phyloP scores from a whole-genome alignment of 1,284 basidiomycete genomes.

The Cutaneotrichosporon sp. region DNA sequence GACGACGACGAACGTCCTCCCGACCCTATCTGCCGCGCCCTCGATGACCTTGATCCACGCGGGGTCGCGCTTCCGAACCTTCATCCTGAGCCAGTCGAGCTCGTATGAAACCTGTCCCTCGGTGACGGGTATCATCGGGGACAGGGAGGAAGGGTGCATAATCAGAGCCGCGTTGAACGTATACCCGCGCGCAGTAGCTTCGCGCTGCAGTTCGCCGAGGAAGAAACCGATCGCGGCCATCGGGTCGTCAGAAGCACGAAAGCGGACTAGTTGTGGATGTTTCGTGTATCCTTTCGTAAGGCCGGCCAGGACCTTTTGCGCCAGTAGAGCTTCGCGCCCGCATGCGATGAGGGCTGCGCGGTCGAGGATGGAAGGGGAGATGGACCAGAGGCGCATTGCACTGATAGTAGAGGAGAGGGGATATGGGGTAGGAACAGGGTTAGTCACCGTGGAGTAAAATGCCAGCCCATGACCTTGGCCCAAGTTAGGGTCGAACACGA shows the following conservation, averaged over 20 bases:
- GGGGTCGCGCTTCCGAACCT: conserved; percentile 11
- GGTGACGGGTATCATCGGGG: conserved; percentile 4
- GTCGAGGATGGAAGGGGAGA: conserved; percentile 15
- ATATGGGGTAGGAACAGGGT: not conserved
- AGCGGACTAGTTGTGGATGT: conserved; percentile 15
- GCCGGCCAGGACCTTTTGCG: conserved; percentile 16
- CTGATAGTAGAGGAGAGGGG: not conserved
- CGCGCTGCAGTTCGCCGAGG: conserved; percentile 10
- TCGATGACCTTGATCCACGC: conserved; percentile 3
- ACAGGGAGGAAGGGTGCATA: not conserved
- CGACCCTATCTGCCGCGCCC: not conserved
- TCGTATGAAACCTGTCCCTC: conserved; percentile 12
- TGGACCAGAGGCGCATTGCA: conserved; percentile 18
- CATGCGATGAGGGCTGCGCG: conserved; percentile 10
- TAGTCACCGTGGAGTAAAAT: not conserved
- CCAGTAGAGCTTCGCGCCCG: conserved; percentile 18
- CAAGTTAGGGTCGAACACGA: not conserved
- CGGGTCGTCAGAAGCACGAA: conserved; percentile 8
- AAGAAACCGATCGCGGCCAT: conserved; percentile 13
- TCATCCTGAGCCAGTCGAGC: conserved; percentile 8
- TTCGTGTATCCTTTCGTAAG: conserved; percentile 13
- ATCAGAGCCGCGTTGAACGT: conserved; percentile 11
- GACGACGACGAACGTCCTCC: conserved; percentile 9
- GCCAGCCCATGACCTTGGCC: not conserved
- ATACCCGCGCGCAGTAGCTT: conserved; percentile 12